Evolutionary conservation across 192 early-diverging fungal species (phyloP).

Genomic region (Linnemannia exigua): DNA sequence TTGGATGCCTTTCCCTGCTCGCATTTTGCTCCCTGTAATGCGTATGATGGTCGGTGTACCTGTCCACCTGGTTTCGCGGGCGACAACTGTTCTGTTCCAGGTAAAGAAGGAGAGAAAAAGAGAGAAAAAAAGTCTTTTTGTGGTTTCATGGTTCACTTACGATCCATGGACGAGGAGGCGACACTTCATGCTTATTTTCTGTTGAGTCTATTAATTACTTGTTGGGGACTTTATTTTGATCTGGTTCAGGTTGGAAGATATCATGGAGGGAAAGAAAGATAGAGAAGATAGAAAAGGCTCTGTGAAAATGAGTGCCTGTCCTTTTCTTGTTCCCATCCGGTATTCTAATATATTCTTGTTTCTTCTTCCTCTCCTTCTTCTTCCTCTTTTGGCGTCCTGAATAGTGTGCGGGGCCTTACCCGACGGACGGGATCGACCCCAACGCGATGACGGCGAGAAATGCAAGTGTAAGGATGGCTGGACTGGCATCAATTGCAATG

Average conservation of each 20-base stretch:
- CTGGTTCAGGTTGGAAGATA: slow-evolving; percentile 67
- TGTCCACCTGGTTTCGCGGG: slow-evolving; percentile 87
- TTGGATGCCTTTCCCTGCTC: slow-evolving; percentile 78
- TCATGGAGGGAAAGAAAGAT: slow-evolving; percentile 13
- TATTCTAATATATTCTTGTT: not conserved
- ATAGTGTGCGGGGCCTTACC: slow-evolving; percentile 80
- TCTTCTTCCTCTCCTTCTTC: not conserved
- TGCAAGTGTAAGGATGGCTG: slow-evolving; percentile 87
- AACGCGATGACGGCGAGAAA: slow-evolving; percentile 62
- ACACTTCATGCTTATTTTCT: not conserved
- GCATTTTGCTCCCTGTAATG: slow-evolving; percentile 80
- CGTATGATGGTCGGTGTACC: slow-evolving; percentile 78
- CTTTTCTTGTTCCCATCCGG: not conserved
- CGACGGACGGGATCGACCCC: slow-evolving; percentile 69
- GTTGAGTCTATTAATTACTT: not conserved
- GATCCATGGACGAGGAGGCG: not conserved
- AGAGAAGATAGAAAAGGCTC: not conserved
- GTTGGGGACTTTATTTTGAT: slow-evolving; percentile 56
- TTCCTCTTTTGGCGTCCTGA: not conserved
- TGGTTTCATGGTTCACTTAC: not conserved
- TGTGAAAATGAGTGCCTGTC: too few species aligned
- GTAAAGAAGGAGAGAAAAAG: slow-evolving; percentile 63
- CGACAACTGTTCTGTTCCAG: slow-evolving; percentile 78
- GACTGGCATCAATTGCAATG: slow-evolving; percentile 94
- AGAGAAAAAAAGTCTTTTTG: not conserved